Evolutionary conservation across 2,329 filamentous ascomycete species (phyloP).

Genomic region (Sarocladiaceae sp.): DNA sequence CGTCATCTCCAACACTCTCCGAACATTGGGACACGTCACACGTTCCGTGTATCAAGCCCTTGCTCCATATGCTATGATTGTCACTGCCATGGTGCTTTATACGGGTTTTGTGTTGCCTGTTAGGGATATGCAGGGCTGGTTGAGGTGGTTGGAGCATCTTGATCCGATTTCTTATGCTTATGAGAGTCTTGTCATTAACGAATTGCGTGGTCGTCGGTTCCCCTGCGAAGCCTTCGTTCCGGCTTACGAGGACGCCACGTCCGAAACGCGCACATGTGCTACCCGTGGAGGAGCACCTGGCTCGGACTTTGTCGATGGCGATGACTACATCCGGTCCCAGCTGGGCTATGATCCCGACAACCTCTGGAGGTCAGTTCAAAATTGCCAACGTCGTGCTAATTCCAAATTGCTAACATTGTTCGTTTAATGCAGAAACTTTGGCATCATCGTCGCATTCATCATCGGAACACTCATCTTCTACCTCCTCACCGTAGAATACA

Average conservation of each 20-base stretch:
- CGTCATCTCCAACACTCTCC: slow-evolving; percentile 83
- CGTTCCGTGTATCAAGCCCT: slow-evolving; percentile 63
- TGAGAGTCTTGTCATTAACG: slow-evolving; percentile 64
- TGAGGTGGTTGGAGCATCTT: slow-evolving; percentile 77
- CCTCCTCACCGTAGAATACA: slow-evolving; percentile 61
- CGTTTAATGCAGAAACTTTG: slow-evolving; percentile 44
- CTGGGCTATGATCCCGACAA: slow-evolving; percentile 56
- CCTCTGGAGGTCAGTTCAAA: slow-evolving; percentile 50
- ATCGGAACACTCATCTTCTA: slow-evolving; percentile 57
- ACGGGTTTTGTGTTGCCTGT: slow-evolving; percentile 68
- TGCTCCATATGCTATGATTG: slow-evolving; percentile 55
- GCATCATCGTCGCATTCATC: slow-evolving; percentile 62
- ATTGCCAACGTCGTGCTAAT: not conserved
- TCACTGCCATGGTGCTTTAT: slow-evolving; percentile 63
- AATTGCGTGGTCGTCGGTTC: slow-evolving; percentile 53
- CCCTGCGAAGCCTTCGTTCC: slow-evolving; percentile 41
- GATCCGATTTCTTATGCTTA: slow-evolving; percentile 75
- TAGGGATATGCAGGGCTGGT: slow-evolving; percentile 73
- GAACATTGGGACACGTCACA: slow-evolving; percentile 72
- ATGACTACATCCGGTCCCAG: slow-evolving; percentile 48
- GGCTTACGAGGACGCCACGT: slow-evolving; percentile 19
- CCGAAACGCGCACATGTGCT: slow-evolving; percentile 48
- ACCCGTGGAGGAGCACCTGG: slow-evolving; percentile 55
- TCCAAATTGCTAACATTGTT: not conserved
- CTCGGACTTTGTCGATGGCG: slow-evolving; percentile 47